Evolutionary conservation across 2,329 filamentous ascomycete genomes (phyloP).

Genomic region (Apiospora hydei): DNA sequence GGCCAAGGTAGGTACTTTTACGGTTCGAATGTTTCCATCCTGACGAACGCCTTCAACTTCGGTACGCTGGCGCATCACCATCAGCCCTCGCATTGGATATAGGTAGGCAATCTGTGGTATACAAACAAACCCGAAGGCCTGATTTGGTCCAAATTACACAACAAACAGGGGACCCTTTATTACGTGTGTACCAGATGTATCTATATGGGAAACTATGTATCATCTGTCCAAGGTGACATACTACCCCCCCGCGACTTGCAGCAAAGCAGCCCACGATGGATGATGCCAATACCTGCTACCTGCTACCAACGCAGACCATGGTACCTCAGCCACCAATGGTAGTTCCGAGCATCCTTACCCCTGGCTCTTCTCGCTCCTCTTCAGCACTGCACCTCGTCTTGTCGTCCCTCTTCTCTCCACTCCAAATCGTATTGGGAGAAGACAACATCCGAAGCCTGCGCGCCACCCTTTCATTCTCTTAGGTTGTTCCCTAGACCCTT

Average conservation of each 20-base stretch:
- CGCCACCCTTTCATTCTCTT: conserved; percentile 17
- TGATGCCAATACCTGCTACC: background rate
- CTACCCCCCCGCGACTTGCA: background rate
- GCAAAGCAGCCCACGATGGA: conserved; percentile 8
- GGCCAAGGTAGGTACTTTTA: background rate
- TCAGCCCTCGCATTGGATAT: background rate
- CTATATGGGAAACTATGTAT: conserved; percentile 7
- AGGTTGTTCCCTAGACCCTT: conserved; percentile 5
- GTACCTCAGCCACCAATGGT: conserved; percentile 13
- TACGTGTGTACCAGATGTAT: background rate
- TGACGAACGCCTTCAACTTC: background rate
- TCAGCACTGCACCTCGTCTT: background rate
- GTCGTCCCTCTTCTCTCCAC: conserved; percentile 7
- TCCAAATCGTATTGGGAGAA: background rate
- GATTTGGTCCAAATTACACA: conserved; percentile 9
- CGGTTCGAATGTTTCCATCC: background rate
- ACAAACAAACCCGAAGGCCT: background rate
- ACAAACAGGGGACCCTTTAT: conserved; percentile 17
- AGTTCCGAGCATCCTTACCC: background rate
- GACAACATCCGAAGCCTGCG: conserved; percentile 8
- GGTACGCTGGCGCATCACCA: background rate
- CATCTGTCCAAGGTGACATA: conserved; percentile 12
- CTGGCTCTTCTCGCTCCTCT: background rate
- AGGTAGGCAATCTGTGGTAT: background rate
- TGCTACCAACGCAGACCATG: conserved; percentile 15